Evolutionary conservation across 495 filamentous ascomycete species (phyloP), one percentile per base, ranked within the genome.

Genomic region (Glarea lozoyensis): DNA sequence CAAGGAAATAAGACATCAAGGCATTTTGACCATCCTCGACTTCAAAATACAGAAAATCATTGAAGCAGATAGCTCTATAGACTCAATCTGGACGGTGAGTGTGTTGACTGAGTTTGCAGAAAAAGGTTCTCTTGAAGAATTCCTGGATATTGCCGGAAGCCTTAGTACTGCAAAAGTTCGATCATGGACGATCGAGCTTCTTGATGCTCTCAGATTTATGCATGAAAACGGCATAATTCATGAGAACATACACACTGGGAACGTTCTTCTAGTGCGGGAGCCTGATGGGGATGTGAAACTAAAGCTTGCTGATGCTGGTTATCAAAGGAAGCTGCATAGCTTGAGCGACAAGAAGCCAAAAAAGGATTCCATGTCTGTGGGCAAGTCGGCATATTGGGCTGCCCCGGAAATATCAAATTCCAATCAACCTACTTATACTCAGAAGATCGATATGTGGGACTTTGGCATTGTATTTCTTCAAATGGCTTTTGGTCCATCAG

Each of bases 381-480:
- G 80, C 10, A 81, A 80, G 53, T 88, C 88, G 3, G 74, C 80
- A 6, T 82, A 82, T 50, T 97, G 90, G 90, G 57, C 81, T 19
- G 79, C 90, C 4, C 84, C 88, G 12, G 90, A 97, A 59, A 62
- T 84, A 27, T 73, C 81, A 1, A 73, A 78, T 32, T 68, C 68
- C 18, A 66, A 69, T 35, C 70, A 74, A 16, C 64, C 72, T 0
- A 66, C 75, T 32, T 71, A 70, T 19, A 84, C 79, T 9, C 79
- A 81, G 52, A 94, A 93, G 59, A 84, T 87, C 0, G 93, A 97
- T 60, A 75, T 98, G 11, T 98, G 92, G 92, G 82, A 94, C 50
- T 75, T 97, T 49, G 92, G 92, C 3, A 75, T 95, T 29, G 71
- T 94, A 15, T 78, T 94, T 50, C 61, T 94, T 20, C 89, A 97